These are phyloP conservation scores for Candida mattraensis DNA, from an alignment of 805 yeast species.

Conservation along the genomic window DNA sequence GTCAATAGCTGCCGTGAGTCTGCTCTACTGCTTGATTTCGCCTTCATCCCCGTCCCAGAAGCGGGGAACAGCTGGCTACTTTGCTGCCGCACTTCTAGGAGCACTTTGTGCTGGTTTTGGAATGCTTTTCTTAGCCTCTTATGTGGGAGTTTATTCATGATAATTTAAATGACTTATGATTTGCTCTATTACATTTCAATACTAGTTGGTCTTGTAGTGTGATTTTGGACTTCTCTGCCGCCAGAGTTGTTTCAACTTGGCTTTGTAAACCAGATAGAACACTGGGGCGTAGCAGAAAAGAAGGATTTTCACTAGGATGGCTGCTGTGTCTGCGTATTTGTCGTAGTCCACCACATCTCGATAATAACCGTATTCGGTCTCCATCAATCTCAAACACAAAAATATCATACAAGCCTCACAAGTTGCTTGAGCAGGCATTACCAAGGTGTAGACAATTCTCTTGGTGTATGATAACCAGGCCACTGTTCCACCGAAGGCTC, in stretches of 20 bases:
- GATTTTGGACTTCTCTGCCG: background rate
- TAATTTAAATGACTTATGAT: background rate
- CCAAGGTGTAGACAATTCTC: conserved; percentile 14
- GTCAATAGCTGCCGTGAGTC: conserved; percentile 12
- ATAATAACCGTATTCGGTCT: conserved; percentile 20
- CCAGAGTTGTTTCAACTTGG: conserved; percentile 19
- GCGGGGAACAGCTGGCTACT: conserved; percentile 10
- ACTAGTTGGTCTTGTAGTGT: conserved; percentile 5
- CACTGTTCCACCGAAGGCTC: conserved; percentile 24
- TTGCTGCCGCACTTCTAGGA: conserved; percentile 19
- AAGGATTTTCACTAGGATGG: conserved; percentile 11
- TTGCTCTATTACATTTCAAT: too few relatives aligned
- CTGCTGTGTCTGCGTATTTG: conserved; percentile 10
- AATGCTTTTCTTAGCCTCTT: conserved; percentile 29
- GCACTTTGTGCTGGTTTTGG: conserved; percentile 31
- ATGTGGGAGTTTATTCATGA: conserved; percentile 34
- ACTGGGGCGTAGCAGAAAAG: conserved; percentile 22
- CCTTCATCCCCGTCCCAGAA: conserved; percentile 4
- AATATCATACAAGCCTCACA: conserved; percentile 26
- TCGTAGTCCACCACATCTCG: conserved; percentile 18
- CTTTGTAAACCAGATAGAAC: conserved; percentile 25
- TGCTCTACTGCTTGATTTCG: conserved; percentile 7
- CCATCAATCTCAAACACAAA: conserved; percentile 21
- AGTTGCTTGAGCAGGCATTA: conserved; percentile 22
- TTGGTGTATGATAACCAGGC: conserved; percentile 19